phyloP scores from a whole-genome alignment of 352 stramenopile genomes.

The Pythium sp. region DNA sequence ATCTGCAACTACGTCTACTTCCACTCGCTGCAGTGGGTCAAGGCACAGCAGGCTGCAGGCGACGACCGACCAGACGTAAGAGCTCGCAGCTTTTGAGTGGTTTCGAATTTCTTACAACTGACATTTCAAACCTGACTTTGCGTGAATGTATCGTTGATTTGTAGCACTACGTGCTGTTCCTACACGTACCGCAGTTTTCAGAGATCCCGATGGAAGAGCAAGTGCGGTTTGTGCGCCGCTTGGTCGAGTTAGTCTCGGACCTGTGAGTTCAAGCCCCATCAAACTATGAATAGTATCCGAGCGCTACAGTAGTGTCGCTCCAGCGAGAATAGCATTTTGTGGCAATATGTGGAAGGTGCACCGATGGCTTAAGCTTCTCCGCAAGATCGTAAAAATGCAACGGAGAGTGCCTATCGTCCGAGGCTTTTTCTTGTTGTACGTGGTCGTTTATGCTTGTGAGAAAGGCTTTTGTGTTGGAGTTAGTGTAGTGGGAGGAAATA shows the following conservation, averaged over 20 bases:
- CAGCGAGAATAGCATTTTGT: no score
- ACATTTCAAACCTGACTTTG: not conserved
- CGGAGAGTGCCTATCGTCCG: no score
- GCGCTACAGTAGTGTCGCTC: no score
- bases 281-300: no score
- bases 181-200: conserved; percentile 71
- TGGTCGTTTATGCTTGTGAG: no score
- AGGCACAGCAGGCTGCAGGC: conserved; percentile 32
- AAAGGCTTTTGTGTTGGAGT: no score
- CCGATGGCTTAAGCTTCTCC: no score
- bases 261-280: conserved; percentile 14
- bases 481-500: no score
- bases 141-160: not conserved
- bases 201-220: conserved; percentile 61
- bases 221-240: conserved; percentile 49
- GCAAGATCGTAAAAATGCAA: no score
- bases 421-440: no score
- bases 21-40: conserved; percentile 66
- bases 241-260: conserved; percentile 49
- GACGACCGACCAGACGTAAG: conserved; percentile 27
- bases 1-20: conserved; percentile 89
- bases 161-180: conserved; percentile 67
- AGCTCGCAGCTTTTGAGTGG: not conserved
- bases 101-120: no score
- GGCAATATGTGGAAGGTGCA: no score